Base-by-base conservation (phyloP, 202 grass and related monocot species). In the Zizania palustris region DNA sequence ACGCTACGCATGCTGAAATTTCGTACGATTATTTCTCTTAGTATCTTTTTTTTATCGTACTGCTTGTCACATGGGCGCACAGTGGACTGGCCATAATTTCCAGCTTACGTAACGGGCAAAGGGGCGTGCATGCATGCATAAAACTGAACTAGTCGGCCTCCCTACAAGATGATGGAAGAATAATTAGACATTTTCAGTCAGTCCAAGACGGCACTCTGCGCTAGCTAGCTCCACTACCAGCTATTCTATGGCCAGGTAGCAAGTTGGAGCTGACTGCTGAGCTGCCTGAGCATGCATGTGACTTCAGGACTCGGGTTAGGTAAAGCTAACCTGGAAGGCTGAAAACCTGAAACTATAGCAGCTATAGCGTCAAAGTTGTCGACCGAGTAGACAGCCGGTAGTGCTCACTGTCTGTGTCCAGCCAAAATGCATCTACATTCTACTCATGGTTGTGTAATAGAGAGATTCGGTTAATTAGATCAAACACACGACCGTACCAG, bases 131-230 rank as follows among this genome's bases (percentile, higher is more conserved):
- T 55, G 66, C 37, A 67, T 69, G 67, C 21, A 56, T 9, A 34
- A 67, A 63, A 59, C 72, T 55, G 67, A 46, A 67, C 9, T 43
- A 46, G 28, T 63, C n/a, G n/a, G n/a, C 56, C 69, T 46, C 68
- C 37, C 74, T 55, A 34, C 19, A 72, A 71, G 67, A 64, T 35
- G 65, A 65, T 66, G 67, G 45, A 72, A 65, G 46, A 57, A 78
- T 57, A 69, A 63, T 1, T 71, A 42, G 62, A 38, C 65, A 53
- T 19, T 77, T 82, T 67, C 74, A 45, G 69, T 69, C 38, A 19
- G 74, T 79, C 85, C 62, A 58, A 58, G 18, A 50, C 19, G 56
- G 9, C 44, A 39, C 69, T 12, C 65, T 45, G 67, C 1, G 63
- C 58, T 43, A 36, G 13, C 42, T 44, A 45, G 50, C 50, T 28